Conservation (phyloP, 768 basidiomycete genomes). For the Gloeophyllum trabeum region DNA sequence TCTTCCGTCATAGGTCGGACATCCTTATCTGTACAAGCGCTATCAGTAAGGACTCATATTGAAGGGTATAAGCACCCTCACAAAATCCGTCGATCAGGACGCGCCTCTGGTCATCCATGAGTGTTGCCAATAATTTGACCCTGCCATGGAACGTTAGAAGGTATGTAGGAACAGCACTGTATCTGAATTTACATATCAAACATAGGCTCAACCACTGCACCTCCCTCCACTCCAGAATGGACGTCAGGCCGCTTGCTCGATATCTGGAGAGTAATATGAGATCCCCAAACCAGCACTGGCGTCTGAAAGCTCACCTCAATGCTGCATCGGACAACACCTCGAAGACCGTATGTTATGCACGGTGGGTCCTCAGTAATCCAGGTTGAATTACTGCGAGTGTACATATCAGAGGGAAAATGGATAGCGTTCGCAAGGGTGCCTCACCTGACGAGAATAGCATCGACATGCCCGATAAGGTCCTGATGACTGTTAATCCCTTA, state of each 20-base stretch:
- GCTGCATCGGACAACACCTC: slow-evolving; percentile 87
- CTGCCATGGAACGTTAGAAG: slow-evolving; percentile 21
- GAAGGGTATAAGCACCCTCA: slow-evolving; percentile 25
- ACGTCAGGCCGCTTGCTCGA: slow-evolving; percentile 65
- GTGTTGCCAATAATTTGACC: slow-evolving; percentile 66
- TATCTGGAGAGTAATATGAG: slow-evolving; percentile 33
- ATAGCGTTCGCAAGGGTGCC: slow-evolving; percentile 4
- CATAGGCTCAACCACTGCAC: slow-evolving; percentile 83
- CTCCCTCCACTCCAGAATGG: slow-evolving; percentile 93
- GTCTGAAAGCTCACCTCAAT: slow-evolving; percentile 40
- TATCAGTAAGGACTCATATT: background rate
- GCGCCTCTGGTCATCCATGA: slow-evolving; percentile 44
- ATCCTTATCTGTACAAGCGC: slow-evolving; percentile 43
- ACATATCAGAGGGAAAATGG: background rate
- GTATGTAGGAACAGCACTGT: too few relatives aligned
- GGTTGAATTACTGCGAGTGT: slow-evolving; percentile 66
- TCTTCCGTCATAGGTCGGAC: slow-evolving; percentile 60
- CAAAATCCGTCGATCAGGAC: slow-evolving; percentile 79
- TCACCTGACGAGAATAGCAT: slow-evolving; percentile 83
- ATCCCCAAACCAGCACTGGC: background rate
- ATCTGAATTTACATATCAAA: slow-evolving; percentile 57
- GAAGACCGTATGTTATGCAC: slow-evolving; percentile 89
- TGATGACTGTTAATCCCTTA: slow-evolving; percentile 16
- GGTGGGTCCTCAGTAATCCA: slow-evolving; percentile 93
- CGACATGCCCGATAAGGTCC: slow-evolving; percentile 77